Base-by-base conservation (phyloP, 352 stramenopile genomes). In the Elongisporangium anandrum region DNA sequence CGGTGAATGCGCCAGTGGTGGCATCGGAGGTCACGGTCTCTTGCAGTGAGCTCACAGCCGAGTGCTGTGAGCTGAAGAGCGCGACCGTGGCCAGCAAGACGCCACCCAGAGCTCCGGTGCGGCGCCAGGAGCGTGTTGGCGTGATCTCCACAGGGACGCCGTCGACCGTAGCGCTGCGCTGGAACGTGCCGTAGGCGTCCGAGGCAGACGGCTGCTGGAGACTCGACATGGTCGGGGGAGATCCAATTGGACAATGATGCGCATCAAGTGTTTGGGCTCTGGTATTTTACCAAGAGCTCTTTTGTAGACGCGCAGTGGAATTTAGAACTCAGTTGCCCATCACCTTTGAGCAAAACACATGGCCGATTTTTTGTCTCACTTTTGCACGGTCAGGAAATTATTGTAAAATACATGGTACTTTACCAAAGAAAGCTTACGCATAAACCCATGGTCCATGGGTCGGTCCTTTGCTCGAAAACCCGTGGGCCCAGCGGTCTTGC, bases 101-200 rank as follows among this genome's bases (percentile, higher is more conserved):
- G 19, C 29, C 56, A 50, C 56, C 48, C 9, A 61, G 26, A 15
- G 52, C 24, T 20, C 26, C 29, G 12, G 48, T 50, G 49, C 54
- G 49, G 9, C 39, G 56, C 23, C 15, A 47, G 20, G 54, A 41
- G 39, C 34, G 17, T 47, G 16, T 17, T 38, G 56, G 21, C 22
- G 16, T 15, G 39, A 2, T 15, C 20, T 41, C 20, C 56, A 23
- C 56, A 34, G 12, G 49, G 23, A 15, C 38, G 38, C 56, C 48
- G 20, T 4, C 45, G 20, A 24, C 39, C 21, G 13, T 52, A 12
- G 21, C 21, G 54, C 21, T 22, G 17, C 54, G 54, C 41, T 9
- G 22, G 48, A 56, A 61, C n/a, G 56, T 61, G 13, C 56, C 56
- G 56, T 61, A 61, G 56, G 48, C 49, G 13, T 61, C 56, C 6